A percentile compares a stretch with the other conserved stretches of the same genome.
Evolutionary conservation across 805 yeast species (phyloP).

Genomic region (Sugiyamaella mastotermitis): DNA sequence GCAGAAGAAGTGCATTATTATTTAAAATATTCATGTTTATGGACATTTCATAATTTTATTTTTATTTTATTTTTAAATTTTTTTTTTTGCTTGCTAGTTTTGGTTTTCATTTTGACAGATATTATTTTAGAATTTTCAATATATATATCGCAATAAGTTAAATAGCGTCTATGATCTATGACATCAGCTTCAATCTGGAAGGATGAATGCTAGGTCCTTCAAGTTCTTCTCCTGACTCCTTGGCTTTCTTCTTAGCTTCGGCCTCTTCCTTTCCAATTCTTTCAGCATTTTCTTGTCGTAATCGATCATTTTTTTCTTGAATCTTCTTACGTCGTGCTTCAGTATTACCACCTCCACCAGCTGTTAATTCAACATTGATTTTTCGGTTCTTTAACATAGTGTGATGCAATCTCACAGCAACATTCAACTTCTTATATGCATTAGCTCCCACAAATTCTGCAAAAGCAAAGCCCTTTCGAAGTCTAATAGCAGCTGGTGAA

Average conservation of each 20-base stretch:
- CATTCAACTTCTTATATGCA: constrained; percentile 74
- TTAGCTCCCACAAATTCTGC: constrained; percentile 77
- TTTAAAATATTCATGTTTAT: constrained; percentile 28
- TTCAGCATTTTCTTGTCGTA: constrained; percentile 62
- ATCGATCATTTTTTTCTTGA: constrained; percentile 68
- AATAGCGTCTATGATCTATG: too few species aligned
- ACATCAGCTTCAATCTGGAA: constrained; percentile 3
- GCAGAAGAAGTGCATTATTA: constrained; percentile 45
- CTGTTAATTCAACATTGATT: constrained; percentile 93
- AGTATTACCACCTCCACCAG: constrained; percentile 97
- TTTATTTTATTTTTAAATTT: too few species aligned
- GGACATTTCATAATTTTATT: too few species aligned
- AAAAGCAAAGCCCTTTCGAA: constrained; percentile 71
- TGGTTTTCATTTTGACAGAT: too few species aligned
- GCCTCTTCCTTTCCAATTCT: constrained; percentile 44
- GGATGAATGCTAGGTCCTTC: constrained; percentile 16
- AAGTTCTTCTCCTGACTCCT: constrained; percentile 2
- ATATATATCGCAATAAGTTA: too few species aligned
- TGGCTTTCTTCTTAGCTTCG: constrained; percentile 18
- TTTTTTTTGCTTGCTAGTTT: too few species aligned
- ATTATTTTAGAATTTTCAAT: too few species aligned
- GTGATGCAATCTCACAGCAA: constrained; percentile 81
- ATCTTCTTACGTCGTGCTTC: constrained; percentile 53
- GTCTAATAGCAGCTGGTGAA: constrained; percentile 65
- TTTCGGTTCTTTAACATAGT: constrained; percentile 60